Evolutionary conservation across 176 grass and related monocot genomes (phyloP).

Genomic region (Juncus effusus): DNA sequence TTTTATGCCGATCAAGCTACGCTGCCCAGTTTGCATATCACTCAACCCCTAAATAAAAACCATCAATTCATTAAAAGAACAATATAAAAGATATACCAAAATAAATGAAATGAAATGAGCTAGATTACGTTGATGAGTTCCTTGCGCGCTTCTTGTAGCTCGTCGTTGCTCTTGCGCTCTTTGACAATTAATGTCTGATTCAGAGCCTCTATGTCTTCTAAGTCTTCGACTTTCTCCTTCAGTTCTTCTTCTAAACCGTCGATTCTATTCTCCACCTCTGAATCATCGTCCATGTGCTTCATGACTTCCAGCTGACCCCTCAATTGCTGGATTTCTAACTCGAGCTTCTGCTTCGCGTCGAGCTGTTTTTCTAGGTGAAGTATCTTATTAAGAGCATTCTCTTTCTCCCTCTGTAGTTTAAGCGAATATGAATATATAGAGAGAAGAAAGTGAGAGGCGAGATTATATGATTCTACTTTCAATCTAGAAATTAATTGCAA

Average conservation of each 20-base stretch:
- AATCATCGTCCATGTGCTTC: constrained; percentile 41
- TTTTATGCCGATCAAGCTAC: constrained; percentile 49
- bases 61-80: neutral
- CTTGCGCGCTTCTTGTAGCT: constrained; percentile 52
- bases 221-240: constrained; percentile 57
- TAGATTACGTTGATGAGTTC: constrained; percentile 48
- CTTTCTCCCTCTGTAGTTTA: constrained; percentile 44
- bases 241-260: constrained; percentile 35
- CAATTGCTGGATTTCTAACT: constrained; percentile 51
- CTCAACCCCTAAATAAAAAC: neutral
- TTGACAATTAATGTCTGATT: constrained; percentile 27
- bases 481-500: constrained; percentile 20
- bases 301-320: constrained; percentile 38
- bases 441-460: no score
- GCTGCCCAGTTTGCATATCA: neutral
- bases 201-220: constrained; percentile 32
- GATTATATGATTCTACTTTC: neutral
- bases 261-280: constrained; percentile 34
- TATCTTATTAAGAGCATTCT: constrained; percentile 34
- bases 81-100: neutral
- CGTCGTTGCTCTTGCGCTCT: constrained; percentile 46
- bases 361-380: constrained; percentile 33
- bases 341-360: constrained; percentile 52
- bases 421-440: neutral
- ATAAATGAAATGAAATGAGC: neutral